These are phyloP conservation scores for Rugonectria rugulosa DNA, from an alignment of 2,329 filamentous ascomycete genomes.

Conservation along the genomic window DNA sequence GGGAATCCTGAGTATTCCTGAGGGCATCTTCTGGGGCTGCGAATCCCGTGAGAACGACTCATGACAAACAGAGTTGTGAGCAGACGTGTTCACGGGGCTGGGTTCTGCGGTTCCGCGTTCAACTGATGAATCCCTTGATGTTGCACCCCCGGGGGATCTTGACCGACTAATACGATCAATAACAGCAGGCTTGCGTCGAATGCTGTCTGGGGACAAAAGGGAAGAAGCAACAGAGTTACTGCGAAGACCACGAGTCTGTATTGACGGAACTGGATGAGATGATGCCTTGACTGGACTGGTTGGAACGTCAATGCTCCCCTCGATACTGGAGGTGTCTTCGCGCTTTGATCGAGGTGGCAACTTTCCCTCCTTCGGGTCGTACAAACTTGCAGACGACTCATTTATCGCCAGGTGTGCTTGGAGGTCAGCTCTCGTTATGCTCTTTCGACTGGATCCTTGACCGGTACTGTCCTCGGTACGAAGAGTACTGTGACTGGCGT, in stretches of 20 bases:
- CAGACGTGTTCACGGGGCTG: conserved; percentile 64
- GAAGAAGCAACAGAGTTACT: conserved; percentile 46
- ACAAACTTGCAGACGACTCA: conserved; percentile 47
- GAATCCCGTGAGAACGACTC: conserved; percentile 61
- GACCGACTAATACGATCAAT: conserved; percentile 63
- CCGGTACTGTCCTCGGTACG: conserved; percentile 54
- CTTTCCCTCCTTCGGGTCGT: conserved; percentile 49
- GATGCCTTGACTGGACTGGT: conserved; percentile 52
- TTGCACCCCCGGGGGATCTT: conserved; percentile 50
- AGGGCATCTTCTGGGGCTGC: conserved; percentile 53
- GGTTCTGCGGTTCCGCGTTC: conserved; percentile 65
- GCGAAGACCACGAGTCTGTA: conserved; percentile 47
- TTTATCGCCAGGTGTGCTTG: conserved; percentile 45
- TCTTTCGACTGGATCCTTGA: conserved; percentile 49
- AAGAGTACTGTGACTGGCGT: conserved; percentile 52
- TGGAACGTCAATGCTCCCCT: conserved; percentile 57
- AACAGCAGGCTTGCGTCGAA: conserved; percentile 56
- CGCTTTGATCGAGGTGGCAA: conserved; percentile 45
- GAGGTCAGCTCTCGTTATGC: conserved; percentile 53
- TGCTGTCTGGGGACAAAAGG: conserved; percentile 47
- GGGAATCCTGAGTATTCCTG: conserved; percentile 59
- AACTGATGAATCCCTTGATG: conserved; percentile 66
- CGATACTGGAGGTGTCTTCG: conserved; percentile 55
- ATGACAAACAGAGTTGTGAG: conserved; percentile 65
- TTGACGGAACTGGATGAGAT: conserved; percentile 41